phyloP scores from a whole-genome alignment of 129 eudicot species.

The Pittosporum tobira region DNA sequence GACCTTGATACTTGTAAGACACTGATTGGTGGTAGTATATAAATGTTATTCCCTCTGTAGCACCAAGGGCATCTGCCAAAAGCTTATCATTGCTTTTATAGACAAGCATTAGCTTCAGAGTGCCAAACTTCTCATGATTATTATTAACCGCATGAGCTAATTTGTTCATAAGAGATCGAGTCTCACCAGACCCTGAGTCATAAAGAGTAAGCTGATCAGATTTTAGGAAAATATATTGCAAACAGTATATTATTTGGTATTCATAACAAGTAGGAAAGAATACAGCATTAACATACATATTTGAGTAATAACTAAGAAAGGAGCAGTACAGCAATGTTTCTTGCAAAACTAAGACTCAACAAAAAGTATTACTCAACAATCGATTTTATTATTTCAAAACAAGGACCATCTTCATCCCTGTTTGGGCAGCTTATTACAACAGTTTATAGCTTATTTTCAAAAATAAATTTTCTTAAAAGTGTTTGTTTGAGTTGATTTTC shows the following conservation, averaged over 20 bases:
- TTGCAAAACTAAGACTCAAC: too few species aligned
- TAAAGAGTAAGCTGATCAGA: conserved; percentile 23
- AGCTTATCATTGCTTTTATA: conserved; percentile 44
- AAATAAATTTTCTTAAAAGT: too few species aligned
- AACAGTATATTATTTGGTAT: not conserved
- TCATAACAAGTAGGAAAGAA: not conserved
- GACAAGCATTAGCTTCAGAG: conserved; percentile 64
- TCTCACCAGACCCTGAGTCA: conserved; percentile 81
- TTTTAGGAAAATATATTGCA: not conserved
- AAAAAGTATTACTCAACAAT: too few species aligned
- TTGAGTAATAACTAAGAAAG: not conserved
- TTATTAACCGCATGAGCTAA: conserved; percentile 35
- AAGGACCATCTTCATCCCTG: too few species aligned
- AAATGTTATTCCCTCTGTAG: conserved; percentile 60
- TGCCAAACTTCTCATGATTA: conserved; percentile 40
- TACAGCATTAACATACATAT: not conserved
- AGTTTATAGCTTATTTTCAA: too few species aligned
- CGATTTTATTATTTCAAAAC: too few species aligned
- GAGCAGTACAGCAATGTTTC: too few species aligned
- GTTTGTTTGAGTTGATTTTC: too few species aligned
- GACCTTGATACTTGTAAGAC: conserved; percentile 67
- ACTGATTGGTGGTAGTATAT: conserved; percentile 49
- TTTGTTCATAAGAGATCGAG: conserved; percentile 74
- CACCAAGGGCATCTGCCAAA: conserved; percentile 78
- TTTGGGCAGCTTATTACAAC: too few species aligned